A percentile compares a stretch with the other conserved stretches of the same genome.
Evolutionary conservation across 768 basidiomycete genomes (phyloP).

Genomic region (Boletus eberwhitei): DNA sequence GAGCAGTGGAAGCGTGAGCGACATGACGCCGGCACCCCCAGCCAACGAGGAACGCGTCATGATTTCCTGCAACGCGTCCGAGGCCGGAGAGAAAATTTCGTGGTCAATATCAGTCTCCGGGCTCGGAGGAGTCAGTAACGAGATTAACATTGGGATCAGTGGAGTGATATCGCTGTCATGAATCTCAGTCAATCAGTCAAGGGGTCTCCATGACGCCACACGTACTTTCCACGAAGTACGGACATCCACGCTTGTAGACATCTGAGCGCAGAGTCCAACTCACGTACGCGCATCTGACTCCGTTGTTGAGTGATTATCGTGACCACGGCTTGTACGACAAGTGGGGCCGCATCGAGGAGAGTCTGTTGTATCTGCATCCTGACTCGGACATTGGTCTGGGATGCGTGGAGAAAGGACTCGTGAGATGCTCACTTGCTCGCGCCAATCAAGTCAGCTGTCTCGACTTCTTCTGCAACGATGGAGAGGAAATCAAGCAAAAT

Average conservation of each 20-base stretch:
- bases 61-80: conserved; percentile 74
- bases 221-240: conserved; percentile 64
- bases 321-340: conserved; percentile 68
- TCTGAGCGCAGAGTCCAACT: conserved; percentile 68
- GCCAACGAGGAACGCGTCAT: conserved; percentile 70
- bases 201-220: not conserved
- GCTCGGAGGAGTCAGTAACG: conserved; percentile 35
- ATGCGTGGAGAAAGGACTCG: not conserved
- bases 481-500: conserved; percentile 70
- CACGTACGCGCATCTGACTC: conserved; percentile 30
- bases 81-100: conserved; percentile 58
- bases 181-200: not conserved
- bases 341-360: conserved; percentile 61
- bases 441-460: conserved; percentile 69
- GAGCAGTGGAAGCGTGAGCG: conserved; percentile 84
- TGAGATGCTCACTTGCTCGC: conserved; percentile 58
- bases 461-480: conserved; percentile 82
- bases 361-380: conserved; percentile 66
- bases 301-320: conserved; percentile 47
- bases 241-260: conserved; percentile 85
- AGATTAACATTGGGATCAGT: conserved; percentile 62
- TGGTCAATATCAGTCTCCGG: conserved; percentile 40
- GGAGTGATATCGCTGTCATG: conserved; percentile 60
- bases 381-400: conserved; percentile 6
- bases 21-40: conserved; percentile 62